Conservation (phyloP, 2,329 filamentous ascomycete species). For the Aureobasidium sp. region DNA sequence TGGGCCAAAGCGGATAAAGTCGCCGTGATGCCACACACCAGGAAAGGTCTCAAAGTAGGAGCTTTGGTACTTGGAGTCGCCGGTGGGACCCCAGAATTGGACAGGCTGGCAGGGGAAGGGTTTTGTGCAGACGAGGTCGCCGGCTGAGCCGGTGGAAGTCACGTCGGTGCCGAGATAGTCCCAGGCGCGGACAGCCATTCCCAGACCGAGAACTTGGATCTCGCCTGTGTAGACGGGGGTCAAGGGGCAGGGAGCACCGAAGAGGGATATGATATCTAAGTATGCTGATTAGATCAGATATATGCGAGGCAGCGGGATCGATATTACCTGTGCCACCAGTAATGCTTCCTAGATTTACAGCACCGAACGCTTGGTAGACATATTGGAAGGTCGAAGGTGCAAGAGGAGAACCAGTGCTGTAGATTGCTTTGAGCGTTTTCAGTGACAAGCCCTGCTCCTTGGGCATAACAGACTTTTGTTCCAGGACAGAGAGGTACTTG, state of each 20-base stretch:
- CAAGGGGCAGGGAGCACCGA: slow-evolving; percentile 68
- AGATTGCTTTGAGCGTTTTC: slow-evolving; percentile 67
- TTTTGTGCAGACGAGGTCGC: slow-evolving; percentile 78
- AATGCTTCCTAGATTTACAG: slow-evolving; percentile 82
- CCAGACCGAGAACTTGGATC: slow-evolving; percentile 44
- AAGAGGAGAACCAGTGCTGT: slow-evolving; percentile 87
- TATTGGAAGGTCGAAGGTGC: slow-evolving; percentile 90
- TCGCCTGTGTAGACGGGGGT: slow-evolving; percentile 45
- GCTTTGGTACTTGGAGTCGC: slow-evolving; percentile 67
- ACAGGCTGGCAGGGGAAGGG: slow-evolving; percentile 90
- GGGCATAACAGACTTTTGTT: slow-evolving; percentile 66
- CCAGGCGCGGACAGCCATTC: slow-evolving; percentile 45
- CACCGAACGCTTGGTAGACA: slow-evolving; percentile 76
- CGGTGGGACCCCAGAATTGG: slow-evolving; percentile 72
- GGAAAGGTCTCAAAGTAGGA: slow-evolving; percentile 86
- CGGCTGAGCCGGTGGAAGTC: slow-evolving; percentile 59
- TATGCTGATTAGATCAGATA: not conserved
- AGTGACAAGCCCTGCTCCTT: slow-evolving; percentile 49
- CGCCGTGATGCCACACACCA: slow-evolving; percentile 84
- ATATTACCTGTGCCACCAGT: slow-evolving; percentile 58
- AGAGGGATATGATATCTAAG: slow-evolving; percentile 93
- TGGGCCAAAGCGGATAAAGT: slow-evolving; percentile 72
- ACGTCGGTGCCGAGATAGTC: slow-evolving; percentile 52
- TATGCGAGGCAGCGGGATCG: slow-evolving; percentile 39
- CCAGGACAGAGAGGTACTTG: slow-evolving; percentile 84